Percentiles rank a stretch among this genome's conserved stretches.
Evolutionary conservation across 2,329 filamentous ascomycete genomes (phyloP).

Genomic region (Orbilia blumenaviensis): DNA sequence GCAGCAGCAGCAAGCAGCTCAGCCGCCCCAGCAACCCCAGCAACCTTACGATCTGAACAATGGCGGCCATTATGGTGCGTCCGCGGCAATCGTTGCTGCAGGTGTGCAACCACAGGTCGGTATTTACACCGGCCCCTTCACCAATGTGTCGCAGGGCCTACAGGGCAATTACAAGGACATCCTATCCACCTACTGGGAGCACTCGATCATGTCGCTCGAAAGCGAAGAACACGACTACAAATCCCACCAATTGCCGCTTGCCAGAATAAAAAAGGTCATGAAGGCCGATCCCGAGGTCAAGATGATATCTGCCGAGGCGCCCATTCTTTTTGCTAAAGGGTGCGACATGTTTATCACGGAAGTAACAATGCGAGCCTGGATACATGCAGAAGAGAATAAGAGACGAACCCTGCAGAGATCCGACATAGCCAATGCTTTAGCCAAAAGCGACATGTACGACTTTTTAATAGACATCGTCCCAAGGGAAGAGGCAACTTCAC

Average conservation of each 20-base stretch:
- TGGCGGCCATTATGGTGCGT: conserved; percentile 57
- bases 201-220: conserved; percentile 95
- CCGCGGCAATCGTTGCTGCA: conserved; percentile 57
- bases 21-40: conserved; percentile 32
- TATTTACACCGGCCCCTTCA: conserved; percentile 60
- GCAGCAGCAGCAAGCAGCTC: conserved; percentile 34
- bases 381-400: conserved; percentile 99
- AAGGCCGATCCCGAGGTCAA: conserved; percentile 99
- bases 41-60: conserved; percentile 29
- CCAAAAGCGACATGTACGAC: conserved; percentile 99
- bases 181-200: conserved; percentile 98
- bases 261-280: conserved; percentile 99
- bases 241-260: conserved; percentile 91
- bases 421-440: conserved; percentile 92
- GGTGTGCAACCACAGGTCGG: conserved; percentile 56
- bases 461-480: conserved; percentile 99
- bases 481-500: conserved; percentile 82
- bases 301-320: conserved; percentile 99
- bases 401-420: conserved; percentile 91
- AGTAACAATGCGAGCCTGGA: conserved; percentile 99
- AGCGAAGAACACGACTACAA: conserved; percentile 98
- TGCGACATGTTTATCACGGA: conserved; percentile 99
- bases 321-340: conserved; percentile 96
- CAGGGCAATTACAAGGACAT: conserved; percentile 95
- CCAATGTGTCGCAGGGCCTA: conserved; percentile 96